Base-by-base conservation (phyloP, 1,284 basidiomycete genomes). In the Pyrrhoderma lamaoense region DNA sequence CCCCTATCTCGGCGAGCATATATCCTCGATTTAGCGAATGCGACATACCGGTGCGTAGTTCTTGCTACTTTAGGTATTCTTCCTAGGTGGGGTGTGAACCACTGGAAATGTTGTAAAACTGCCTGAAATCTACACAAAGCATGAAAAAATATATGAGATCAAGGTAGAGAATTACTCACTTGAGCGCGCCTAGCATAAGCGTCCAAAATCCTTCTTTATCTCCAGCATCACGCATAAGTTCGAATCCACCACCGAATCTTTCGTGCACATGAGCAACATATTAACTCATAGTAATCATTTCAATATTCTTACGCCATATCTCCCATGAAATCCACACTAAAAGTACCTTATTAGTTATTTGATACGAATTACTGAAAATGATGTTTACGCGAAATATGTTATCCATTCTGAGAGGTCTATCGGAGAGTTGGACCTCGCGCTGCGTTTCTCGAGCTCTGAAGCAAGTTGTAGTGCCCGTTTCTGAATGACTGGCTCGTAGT, bases 291-390 rank as follows among this genome's bases (percentile, higher is more conserved):
- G 7, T 11, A 31, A 11, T n/a, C 8, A 36, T 4, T 34, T 18
- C 18, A 22, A 4, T 21, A 22, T 22, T 48, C 52, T 25, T 25
- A 65, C 65, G 58, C 64, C 58, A 71, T 64, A 53, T 67, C 67
- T 27, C 66, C 65, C 67, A 69, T 69, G 47, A 70, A 63, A 52
- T 71, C 70, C 50, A 65, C 65, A 8, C 68, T 67, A 36, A 31
- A 11, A 31, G 27, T 11, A 13, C 7, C 3, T 21, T 16, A 19
- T 38, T 16, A 23, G 46, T 18, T 18, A 13, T 14, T 16, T 40
- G 5, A 21, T 7, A 7, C 3, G 23, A 22, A 2, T 14, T n/a
- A 21, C 9, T 4, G 14, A 47, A 39, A 7, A 22, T 14, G 14
- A 11, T 8, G 47, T 44, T 18, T 31, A 54, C 47, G 52, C 42